A percentile compares a stretch with the other conserved stretches of the same genome.
Evolutionary conservation across 2,329 filamentous ascomycete genomes (phyloP).

Genomic region (Sphaerulina musiva): DNA sequence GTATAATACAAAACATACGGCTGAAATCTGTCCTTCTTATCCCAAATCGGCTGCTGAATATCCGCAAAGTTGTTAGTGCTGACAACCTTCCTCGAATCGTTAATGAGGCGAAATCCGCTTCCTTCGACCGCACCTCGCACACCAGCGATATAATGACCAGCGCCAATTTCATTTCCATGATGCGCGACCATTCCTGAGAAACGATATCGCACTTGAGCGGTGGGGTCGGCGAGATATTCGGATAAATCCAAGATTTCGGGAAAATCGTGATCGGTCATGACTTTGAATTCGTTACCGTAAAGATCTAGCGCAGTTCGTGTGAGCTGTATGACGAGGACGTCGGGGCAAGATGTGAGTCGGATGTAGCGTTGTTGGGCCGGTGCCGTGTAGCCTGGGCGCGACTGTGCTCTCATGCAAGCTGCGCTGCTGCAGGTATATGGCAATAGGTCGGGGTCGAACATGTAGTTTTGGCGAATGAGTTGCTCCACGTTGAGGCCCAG

Average conservation of each 20-base stretch:
- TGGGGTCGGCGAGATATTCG: not conserved
- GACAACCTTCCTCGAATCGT: not conserved
- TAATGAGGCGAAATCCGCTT: not conserved
- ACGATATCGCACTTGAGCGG: not conserved
- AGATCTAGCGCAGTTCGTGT: not conserved
- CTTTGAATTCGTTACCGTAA: not conserved
- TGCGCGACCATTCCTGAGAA: not conserved
- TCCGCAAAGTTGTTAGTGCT: not conserved
- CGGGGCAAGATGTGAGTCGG: not conserved
- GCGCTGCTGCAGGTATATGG: not conserved
- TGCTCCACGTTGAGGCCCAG: not conserved
- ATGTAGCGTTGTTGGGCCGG: not conserved
- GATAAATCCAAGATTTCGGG: not conserved
- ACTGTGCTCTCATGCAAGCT: not conserved
- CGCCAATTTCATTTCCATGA: not conserved
- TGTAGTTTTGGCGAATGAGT: not conserved
- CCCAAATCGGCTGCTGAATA: not conserved
- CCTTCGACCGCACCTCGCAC: not conserved
- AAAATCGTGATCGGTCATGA: not conserved
- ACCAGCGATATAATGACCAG: not conserved
- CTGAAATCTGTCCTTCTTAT: not conserved
- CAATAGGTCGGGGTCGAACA: not conserved
- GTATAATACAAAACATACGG: not conserved
- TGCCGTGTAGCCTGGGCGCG: not conserved
- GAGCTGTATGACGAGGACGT: not conserved